Evolutionary conservation across 495 filamentous ascomycete genomes (phyloP), one percentile per base, ranked within the genome.

Genomic region (Xylaria scruposa): DNA sequence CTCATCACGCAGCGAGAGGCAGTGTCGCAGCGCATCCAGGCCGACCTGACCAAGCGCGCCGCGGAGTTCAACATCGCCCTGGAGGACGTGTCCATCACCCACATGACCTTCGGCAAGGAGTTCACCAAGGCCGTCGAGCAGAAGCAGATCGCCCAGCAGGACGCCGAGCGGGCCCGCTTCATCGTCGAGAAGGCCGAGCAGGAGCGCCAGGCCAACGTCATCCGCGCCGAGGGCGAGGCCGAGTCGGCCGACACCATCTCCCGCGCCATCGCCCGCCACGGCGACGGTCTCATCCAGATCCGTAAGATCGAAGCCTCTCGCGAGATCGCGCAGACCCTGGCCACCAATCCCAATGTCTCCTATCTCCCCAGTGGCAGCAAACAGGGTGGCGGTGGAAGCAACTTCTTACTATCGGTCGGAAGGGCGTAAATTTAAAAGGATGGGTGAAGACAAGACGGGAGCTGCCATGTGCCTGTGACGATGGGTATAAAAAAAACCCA

Each of bases 131-230:
- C 96, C 72, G 96, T 99, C 77, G 96, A 99, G 86, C 97, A 99
- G 88, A 99, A 99, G 89, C 96, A 99, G 87, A 99, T 99, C 82
- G 96, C 96, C 33, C 96, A 99, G 85, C 96, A 99, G 83, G 96
- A 99, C 79, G 96, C 96, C 70, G 96, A 99, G 88, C 88, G 96
- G 67, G 95, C 95, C 33, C 87, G 96, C 70, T 99, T 99, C 85
- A 95, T 99, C 78, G 96, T 99, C 83, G 96, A 99, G 90, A 93
- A 94, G 78, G 97, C 96, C 72, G 96, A 99, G 90, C 96, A 99
- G 88, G 96, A 99, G 86, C 88, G 96, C 76, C 97, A 99, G 85
- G 96, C 96, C 70, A 98, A 95, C 82, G 96, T 99, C 75, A 98
- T 99, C 82, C 88, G 96, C 58, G 94, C 96, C 31, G 96, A 99